Conservation (phyloP, 345 rosid species). For the Murraya paniculata region DNA sequence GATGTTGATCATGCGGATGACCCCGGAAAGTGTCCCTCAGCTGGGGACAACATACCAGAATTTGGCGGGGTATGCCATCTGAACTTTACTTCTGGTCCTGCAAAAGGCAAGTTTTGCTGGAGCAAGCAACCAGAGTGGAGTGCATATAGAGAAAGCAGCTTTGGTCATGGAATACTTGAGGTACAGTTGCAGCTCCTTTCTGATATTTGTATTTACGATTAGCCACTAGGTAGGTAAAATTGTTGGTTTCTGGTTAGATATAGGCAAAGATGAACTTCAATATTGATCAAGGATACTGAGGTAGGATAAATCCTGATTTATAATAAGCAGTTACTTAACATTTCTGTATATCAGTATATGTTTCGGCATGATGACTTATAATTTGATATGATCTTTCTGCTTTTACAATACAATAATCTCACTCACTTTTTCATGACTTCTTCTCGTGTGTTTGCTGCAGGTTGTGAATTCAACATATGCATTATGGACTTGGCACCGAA, state of each 20-base stretch:
- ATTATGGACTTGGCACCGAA: constrained; percentile 88
- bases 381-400: background rate
- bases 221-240: background rate
- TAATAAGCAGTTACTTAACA: background rate
- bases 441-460: constrained; percentile 27
- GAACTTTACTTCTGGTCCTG: constrained; percentile 72
- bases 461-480: constrained; percentile 73
- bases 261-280: background rate
- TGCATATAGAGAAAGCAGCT: constrained; percentile 88
- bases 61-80: constrained; percentile 63
- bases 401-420: background rate
- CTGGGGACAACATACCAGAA: constrained; percentile 60
- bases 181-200: constrained; percentile 25
- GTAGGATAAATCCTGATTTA: background rate
- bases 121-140: constrained; percentile 81
- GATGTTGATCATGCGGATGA: constrained; percentile 74
- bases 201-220: background rate
- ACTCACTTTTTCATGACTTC: background rate
- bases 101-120: constrained; percentile 84
- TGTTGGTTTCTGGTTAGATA: background rate
- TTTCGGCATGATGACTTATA: background rate
- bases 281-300: background rate
- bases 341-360: background rate
- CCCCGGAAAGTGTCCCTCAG: constrained; percentile 72
- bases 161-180: constrained; percentile 89